Evolutionary conservation across 805 yeast species (phyloP).

Genomic region (Vanderwaltozyma polyspora): DNA sequence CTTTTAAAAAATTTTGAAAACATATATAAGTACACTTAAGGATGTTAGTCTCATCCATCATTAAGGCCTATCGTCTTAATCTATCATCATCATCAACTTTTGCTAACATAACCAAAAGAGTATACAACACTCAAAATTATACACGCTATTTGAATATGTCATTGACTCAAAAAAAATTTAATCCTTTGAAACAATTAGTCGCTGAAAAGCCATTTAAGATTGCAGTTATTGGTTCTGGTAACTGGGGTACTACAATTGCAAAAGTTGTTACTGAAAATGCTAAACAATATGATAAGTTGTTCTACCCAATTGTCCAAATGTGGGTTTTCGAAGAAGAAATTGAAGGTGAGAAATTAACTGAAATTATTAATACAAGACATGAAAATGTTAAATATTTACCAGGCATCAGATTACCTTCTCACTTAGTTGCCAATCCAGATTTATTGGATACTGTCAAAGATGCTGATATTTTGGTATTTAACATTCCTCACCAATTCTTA

Average conservation of each 20-base stretch:
- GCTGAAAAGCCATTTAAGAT: slow-evolving; percentile 40
- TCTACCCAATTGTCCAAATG: slow-evolving; percentile 72
- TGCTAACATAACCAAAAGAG: too few species aligned
- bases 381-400: slow-evolving; percentile 94
- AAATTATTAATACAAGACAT: slow-evolving; percentile 79
- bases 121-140: not conserved
- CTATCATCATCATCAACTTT: too few species aligned
- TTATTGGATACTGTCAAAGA: slow-evolving; percentile 62
- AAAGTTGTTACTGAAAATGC: slow-evolving; percentile 89
- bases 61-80: too few species aligned
- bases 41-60: too few species aligned
- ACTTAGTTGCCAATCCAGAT: slow-evolving; percentile 81
- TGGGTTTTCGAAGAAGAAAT: slow-evolving; percentile 90
- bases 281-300: slow-evolving; percentile 56
- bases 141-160: not conserved
- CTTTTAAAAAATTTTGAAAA: too few species aligned
- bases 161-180: too few species aligned
- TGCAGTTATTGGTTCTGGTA: slow-evolving; percentile 89
- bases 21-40: too few species aligned
- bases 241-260: slow-evolving; percentile 97
- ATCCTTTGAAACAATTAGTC: too few species aligned
- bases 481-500: slow-evolving; percentile 95
- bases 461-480: slow-evolving; percentile 83
- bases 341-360: slow-evolving; percentile 72
- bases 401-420: slow-evolving; percentile 74